Conservation (phyloP, 352 stramenopile species). For the Aphanomyces invadans region DNA sequence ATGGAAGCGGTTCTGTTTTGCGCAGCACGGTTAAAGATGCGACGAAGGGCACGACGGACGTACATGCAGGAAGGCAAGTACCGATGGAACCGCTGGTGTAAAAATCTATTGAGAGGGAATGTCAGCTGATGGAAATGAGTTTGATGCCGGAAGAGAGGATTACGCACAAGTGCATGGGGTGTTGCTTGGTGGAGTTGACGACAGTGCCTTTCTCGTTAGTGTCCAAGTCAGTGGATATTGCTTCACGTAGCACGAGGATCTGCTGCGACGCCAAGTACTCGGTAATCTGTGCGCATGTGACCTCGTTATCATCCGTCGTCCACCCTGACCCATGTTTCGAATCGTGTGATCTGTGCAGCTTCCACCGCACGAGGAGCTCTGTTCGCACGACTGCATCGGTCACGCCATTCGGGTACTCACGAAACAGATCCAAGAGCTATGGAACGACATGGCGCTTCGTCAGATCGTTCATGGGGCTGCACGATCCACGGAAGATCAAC, state of each 20-base stretch:
- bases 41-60: too few relatives aligned
- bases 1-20: not conserved
- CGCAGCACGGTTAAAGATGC: not conserved
- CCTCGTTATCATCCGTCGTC: slow-evolving; percentile 3
- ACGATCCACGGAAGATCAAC: too few relatives aligned
- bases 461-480: too few relatives aligned
- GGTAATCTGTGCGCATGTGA: not conserved
- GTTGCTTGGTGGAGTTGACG: not conserved
- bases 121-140: not conserved
- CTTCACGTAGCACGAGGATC: not conserved
- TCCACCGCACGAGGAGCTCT: slow-evolving; percentile 35
- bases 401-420: slow-evolving; percentile 60
- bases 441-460: not conserved
- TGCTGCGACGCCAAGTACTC: slow-evolving; percentile 1
- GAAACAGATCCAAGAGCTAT: slow-evolving; percentile 43
- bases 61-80: not conserved
- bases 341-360: too few relatives aligned
- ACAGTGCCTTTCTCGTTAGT: not conserved
- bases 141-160: too few relatives aligned
- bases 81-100: slow-evolving; percentile 21
- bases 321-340: not conserved
- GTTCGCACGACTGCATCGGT: slow-evolving; percentile 55
- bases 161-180: slow-evolving; percentile 16
- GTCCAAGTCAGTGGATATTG: not conserved
- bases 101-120: slow-evolving; percentile 12